These are phyloP conservation scores for Papilionanthe hybrid DNA, from an alignment of 116 monocot genomes.

Conservation along the genomic window DNA sequence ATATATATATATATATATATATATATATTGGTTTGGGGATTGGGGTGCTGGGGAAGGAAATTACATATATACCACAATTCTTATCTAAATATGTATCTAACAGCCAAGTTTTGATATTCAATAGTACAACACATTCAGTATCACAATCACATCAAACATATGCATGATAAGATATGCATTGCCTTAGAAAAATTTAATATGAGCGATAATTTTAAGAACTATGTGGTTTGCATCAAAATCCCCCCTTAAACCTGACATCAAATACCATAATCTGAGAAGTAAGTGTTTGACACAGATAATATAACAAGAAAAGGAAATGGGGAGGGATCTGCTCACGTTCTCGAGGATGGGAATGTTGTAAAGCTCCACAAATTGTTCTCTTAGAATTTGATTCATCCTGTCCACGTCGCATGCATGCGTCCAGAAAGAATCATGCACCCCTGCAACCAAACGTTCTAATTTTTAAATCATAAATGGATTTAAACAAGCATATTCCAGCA, in stretches of 20 bases:
- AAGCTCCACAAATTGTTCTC: conserved; percentile 83
- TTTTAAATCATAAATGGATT: neutral
- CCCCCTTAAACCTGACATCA: neutral
- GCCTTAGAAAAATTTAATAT: no score
- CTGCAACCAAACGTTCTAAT: conserved; percentile 29
- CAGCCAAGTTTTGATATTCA: no score
- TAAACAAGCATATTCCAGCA: neutral
- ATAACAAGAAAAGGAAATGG: neutral
- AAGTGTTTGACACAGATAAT: neutral
- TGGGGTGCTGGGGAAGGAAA: no score
- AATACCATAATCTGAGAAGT: neutral
- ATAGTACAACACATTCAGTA: no score
- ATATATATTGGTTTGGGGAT: neutral
- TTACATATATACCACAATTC: no score
- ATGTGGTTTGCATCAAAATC: no score
- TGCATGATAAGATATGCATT: no score
- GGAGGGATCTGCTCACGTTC: conserved; percentile 36
- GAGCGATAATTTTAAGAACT: no score
- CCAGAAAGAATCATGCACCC: conserved; percentile 93
- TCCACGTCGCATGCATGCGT: conserved; percentile 89
- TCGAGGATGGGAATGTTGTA: conserved; percentile 75
- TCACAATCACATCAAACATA: no score
- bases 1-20: no score
- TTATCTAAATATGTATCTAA: no score
- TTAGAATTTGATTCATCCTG: conserved; percentile 65